These are phyloP conservation scores for Dioscorea alata DNA, from an alignment of 106 monocot species.

Conservation along the genomic window DNA sequence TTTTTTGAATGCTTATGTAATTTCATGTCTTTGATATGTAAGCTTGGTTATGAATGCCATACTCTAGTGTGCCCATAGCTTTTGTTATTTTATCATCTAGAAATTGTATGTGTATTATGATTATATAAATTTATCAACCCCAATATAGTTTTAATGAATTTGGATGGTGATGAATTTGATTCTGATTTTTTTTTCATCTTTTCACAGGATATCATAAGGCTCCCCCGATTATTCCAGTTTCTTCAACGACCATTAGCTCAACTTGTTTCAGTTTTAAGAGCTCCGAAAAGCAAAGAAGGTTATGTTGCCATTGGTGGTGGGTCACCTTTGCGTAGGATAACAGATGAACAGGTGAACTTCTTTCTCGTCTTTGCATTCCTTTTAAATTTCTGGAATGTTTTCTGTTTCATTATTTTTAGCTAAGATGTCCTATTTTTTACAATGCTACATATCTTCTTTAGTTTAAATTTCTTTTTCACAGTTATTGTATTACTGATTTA, in stretches of 20 bases:
- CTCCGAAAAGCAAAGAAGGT: constrained; percentile 88
- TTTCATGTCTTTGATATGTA: not conserved
- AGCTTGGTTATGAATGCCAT: not conserved
- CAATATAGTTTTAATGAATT: not conserved
- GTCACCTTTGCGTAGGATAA: constrained; percentile 71
- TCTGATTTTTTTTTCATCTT: not conserved
- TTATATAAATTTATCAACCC: not conserved
- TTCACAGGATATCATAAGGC: constrained; percentile 75
- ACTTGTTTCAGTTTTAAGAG: constrained; percentile 68
- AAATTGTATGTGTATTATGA: not conserved
- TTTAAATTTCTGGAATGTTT: not conserved
- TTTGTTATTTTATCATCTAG: not conserved
- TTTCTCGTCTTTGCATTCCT: not conserved
- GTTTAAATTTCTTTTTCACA: too few relatives aligned
- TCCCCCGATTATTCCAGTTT: constrained; percentile 78
- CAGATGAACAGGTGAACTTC: constrained; percentile 64
- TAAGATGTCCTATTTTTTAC: not conserved
- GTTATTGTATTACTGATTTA: too few relatives aligned
- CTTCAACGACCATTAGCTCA: constrained; percentile 81
- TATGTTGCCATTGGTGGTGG: constrained; percentile 95
- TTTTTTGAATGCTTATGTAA: not conserved
- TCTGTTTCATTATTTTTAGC: not conserved
- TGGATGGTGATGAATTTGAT: not conserved
- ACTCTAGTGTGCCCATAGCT: not conserved
- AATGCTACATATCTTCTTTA: not conserved